Percentiles rank a stretch among this genome's conserved stretches.
Conservation (phyloP, 768 basidiomycete genomes). For the Mycena alexandri region DNA sequence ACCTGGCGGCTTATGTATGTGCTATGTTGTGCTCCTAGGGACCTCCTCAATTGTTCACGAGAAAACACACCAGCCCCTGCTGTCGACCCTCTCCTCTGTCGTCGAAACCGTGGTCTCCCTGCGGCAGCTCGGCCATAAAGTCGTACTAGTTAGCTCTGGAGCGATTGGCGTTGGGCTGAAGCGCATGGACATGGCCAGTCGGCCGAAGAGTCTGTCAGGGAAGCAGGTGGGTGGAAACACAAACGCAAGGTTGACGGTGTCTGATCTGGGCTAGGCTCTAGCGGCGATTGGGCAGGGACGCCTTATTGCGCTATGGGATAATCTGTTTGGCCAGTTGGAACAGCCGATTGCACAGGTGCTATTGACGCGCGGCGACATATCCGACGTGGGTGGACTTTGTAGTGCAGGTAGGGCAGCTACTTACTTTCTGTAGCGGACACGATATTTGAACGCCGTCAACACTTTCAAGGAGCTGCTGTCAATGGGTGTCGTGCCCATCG, state of each 20-base stretch:
- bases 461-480: conserved; percentile 91
- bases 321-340: conserved; percentile 92
- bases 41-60: conserved; percentile 98
- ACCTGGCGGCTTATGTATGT: conserved; percentile 33
- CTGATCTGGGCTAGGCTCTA: conserved; percentile 74
- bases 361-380: conserved; percentile 95
- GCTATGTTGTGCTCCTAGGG: conserved; percentile 60
- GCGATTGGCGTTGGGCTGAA: conserved; percentile 97
- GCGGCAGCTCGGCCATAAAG: conserved; percentile 86
- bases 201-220: conserved; percentile 87
- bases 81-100: conserved; percentile 91
- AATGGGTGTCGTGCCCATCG: conserved; percentile 97
- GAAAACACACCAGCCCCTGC: conserved; percentile 89
- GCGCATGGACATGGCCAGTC: conserved; percentile 85
- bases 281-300: conserved; percentile 98
- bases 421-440: conserved; percentile 76
- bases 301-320: conserved; percentile 97
- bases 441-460: conserved; percentile 97
- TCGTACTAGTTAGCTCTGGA: conserved; percentile 95
- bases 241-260: neutral
- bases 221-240: conserved; percentile 78
- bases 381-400: conserved; percentile 74
- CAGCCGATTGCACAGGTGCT: conserved; percentile 97
- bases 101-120: conserved; percentile 92
- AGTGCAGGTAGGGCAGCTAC: conserved; percentile 36